Evolutionary conservation across 108 stramenopile species (phyloP).

Genomic region (Fistulifera pelliculosa): DNA sequence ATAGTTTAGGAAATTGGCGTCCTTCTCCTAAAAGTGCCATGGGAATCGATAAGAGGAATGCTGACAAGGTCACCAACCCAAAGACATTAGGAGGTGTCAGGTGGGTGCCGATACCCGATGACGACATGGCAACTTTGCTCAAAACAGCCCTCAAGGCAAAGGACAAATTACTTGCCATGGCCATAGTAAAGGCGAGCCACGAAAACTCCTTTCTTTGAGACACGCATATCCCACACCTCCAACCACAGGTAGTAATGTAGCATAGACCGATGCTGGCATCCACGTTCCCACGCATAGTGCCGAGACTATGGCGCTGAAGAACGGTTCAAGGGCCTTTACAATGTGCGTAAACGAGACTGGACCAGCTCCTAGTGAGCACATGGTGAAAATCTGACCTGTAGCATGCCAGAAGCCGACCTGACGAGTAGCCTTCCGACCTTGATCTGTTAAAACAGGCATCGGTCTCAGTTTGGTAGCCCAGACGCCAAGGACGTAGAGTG

Average conservation of each 20-base stretch:
- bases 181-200: constrained; percentile 84
- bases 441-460: constrained; percentile 41
- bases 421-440: constrained; percentile 30
- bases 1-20: constrained; percentile 26
- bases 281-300: constrained; percentile 63
- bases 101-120: constrained; percentile 47
- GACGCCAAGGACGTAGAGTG: constrained; percentile 58
- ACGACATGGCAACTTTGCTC: constrained; percentile 74
- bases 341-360: constrained; percentile 84
- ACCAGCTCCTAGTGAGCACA: constrained; percentile 74
- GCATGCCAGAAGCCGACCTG: constrained; percentile 80
- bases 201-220: constrained; percentile 80
- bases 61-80: constrained; percentile 76
- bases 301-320: constrained; percentile 72
- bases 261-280: constrained; percentile 71
- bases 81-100: constrained; percentile 85
- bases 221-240: constrained; percentile 89
- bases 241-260: constrained; percentile 76
- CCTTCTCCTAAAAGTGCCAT: constrained; percentile 62
- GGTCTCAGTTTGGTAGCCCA: constrained; percentile 69
- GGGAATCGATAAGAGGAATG: constrained; percentile 71
- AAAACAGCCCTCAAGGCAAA: constrained; percentile 86
- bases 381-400: constrained; percentile 72
- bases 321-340: constrained; percentile 88
- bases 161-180: constrained; percentile 85